Evolutionary conservation across 768 basidiomycete species (phyloP).

Genomic region (Suillus discolor): DNA sequence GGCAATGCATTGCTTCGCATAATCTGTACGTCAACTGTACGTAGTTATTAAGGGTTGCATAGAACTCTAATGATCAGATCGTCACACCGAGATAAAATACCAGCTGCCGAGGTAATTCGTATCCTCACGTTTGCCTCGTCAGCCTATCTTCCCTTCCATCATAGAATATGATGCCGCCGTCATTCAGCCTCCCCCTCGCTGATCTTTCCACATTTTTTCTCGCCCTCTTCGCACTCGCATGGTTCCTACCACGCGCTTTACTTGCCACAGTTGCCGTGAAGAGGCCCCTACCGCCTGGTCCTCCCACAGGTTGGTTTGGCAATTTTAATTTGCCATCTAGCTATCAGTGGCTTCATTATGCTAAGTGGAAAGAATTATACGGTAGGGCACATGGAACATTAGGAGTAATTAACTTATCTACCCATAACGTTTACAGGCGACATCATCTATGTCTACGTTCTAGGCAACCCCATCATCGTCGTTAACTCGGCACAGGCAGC

Average conservation of each 20-base stretch:
- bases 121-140: not conserved
- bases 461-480: conserved; percentile 49
- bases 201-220: conserved; percentile 6
- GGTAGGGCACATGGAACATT: conserved; percentile 28
- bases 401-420: not conserved
- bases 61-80: not conserved
- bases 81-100: not conserved
- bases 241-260: conserved; percentile 16
- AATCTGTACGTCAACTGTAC: conserved; percentile 1
- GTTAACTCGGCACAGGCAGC: conserved; percentile 45
- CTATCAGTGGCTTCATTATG: conserved; percentile 50
- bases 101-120: not conserved
- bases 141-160: not conserved
- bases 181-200: not conserved
- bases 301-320: conserved; percentile 40
- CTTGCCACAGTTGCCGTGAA: conserved; percentile 5
- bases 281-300: conserved; percentile 42
- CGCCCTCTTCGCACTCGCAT: conserved; percentile 14
- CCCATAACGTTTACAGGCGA: conserved; percentile 37
- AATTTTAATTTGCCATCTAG: conserved; percentile 34
- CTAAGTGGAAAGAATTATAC: conserved; percentile 45
- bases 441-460: conserved; percentile 44
- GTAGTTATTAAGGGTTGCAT: not conserved
- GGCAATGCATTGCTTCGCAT: not conserved
- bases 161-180: conserved; percentile 6